These are phyloP conservation scores for Strigomonas culicis DNA, from an alignment of 208 protist genomes.

Conservation along the genomic window DNA sequence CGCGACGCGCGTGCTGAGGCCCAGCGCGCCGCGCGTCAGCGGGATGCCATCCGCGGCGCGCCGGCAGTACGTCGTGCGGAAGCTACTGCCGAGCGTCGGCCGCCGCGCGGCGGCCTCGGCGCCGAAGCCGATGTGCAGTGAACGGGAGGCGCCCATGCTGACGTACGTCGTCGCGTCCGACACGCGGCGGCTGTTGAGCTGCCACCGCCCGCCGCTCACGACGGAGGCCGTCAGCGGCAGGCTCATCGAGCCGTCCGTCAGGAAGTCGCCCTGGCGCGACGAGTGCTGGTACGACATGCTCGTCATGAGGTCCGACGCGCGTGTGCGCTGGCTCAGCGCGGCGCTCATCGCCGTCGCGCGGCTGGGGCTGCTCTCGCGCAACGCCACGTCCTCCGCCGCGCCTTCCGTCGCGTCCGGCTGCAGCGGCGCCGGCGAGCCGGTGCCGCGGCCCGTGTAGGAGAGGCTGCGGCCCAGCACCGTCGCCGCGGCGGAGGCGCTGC, in stretches of 20 bases:
- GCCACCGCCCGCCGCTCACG: neutral
- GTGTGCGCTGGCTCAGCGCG: neutral
- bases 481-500: conserved; percentile 1
- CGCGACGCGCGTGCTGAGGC: conserved; percentile 3
- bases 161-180: conserved; percentile 8
- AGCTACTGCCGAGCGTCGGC: conserved; percentile 21
- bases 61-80: conserved; percentile 42
- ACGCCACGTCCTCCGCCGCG: too few species aligned
- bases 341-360: conserved; percentile 21
- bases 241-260: conserved; percentile 28
- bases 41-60: conserved; percentile 27
- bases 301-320: conserved; percentile 26
- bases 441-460: neutral
- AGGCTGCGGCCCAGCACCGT: neutral
- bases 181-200: conserved; percentile 8
- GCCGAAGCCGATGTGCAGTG: neutral
- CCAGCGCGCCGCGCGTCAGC: conserved; percentile 37
- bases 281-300: conserved; percentile 42
- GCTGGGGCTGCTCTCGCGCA: conserved; percentile 48
- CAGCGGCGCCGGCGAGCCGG: conserved; percentile 23
- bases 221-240: conserved; percentile 32
- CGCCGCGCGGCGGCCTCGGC: neutral
- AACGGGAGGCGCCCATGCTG: neutral
- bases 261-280: conserved; percentile 16
- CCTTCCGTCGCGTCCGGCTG: conserved; percentile 15